Evolutionary conservation across 768 basidiomycete species (phyloP).

Genomic region (Auricularia auricula-judae): DNA sequence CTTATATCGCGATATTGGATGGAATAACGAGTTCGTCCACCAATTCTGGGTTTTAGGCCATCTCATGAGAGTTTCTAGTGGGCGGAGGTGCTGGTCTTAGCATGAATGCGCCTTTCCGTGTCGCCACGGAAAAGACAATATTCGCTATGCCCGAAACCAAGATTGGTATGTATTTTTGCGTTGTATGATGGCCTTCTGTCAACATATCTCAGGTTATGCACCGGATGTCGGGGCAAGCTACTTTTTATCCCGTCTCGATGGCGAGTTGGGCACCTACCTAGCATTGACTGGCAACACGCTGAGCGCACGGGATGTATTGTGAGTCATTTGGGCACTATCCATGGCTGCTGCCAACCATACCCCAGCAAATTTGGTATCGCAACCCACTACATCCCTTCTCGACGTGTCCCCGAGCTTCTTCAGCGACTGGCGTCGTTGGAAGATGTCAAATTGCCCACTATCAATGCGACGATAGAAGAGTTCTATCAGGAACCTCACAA

Average conservation of each 20-base stretch:
- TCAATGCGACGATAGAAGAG: slow-evolving; percentile 64
- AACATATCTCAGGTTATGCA: slow-evolving; percentile 34
- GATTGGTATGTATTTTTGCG: slow-evolving; percentile 31
- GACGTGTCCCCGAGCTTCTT: slow-evolving; percentile 60
- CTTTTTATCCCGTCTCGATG: slow-evolving; percentile 84
- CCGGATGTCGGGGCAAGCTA: slow-evolving; percentile 92
- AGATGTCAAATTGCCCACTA: slow-evolving; percentile 22
- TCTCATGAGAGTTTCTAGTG: slow-evolving; percentile 38
- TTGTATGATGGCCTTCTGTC: neutral
- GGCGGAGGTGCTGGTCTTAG: slow-evolving; percentile 91
- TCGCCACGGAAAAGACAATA: slow-evolving; percentile 85
- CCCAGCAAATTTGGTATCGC: slow-evolving; percentile 58
- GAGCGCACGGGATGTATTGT: slow-evolving; percentile 79
- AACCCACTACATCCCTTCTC: slow-evolving; percentile 82
- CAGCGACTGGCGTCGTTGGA: slow-evolving; percentile 45
- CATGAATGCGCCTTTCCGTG: slow-evolving; percentile 74
- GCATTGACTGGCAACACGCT: slow-evolving; percentile 69
- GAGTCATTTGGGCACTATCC: slow-evolving; percentile 21
- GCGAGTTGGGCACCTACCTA: slow-evolving; percentile 88
- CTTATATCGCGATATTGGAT: slow-evolving; percentile 87
- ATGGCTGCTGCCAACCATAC: too few relatives aligned
- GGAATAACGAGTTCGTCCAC: slow-evolving; percentile 70
- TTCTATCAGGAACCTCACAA: slow-evolving; percentile 45
- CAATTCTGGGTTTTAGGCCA: slow-evolving; percentile 14
- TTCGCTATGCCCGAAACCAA: slow-evolving; percentile 98